Percentiles rank a stretch among this genome's conserved stretches.
phyloP scores from a whole-genome alignment of 257 asterid species.

The Solanum virginianum region DNA sequence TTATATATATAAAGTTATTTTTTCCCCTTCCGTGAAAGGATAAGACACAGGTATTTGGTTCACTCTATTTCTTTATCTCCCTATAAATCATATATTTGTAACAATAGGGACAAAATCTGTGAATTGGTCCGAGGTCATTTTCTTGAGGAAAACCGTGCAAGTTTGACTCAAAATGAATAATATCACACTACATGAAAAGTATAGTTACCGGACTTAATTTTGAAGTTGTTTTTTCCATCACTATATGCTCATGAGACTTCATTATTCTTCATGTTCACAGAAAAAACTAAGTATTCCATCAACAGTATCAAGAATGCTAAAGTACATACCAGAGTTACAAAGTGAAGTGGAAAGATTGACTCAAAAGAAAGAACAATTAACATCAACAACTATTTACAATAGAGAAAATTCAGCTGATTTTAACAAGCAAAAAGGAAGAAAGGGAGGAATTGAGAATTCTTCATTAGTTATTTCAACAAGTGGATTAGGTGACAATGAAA shows the following conservation, averaged over 20 bases:
- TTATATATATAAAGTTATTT: too few species aligned
- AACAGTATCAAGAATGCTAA: background rate
- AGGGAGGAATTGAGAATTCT: background rate
- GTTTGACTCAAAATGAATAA: background rate
- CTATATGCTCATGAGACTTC: background rate
- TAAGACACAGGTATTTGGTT: too few species aligned
- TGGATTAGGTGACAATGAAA: background rate
- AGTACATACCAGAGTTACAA: slow-evolving; percentile 7
- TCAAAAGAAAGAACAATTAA: background rate
- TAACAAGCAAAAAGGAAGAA: background rate
- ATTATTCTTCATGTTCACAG: background rate
- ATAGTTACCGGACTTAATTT: background rate
- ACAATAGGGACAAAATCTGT: too few species aligned
- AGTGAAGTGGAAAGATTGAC: background rate
- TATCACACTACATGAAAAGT: background rate
- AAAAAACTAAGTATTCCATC: slow-evolving; percentile 3
- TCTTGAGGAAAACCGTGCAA: background rate
- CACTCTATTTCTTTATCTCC: too few species aligned
- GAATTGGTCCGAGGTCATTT: too few species aligned
- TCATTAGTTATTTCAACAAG: background rate
- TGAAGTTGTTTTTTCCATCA: too few species aligned
- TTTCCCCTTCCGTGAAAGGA: too few species aligned
- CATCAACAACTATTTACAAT: background rate
- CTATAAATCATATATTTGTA: too few species aligned
- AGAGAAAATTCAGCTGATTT: background rate